These are phyloP conservation scores for Sporothrix dimorphospora DNA, from an alignment of 2,329 filamentous ascomycete genomes.

Conservation along the genomic window DNA sequence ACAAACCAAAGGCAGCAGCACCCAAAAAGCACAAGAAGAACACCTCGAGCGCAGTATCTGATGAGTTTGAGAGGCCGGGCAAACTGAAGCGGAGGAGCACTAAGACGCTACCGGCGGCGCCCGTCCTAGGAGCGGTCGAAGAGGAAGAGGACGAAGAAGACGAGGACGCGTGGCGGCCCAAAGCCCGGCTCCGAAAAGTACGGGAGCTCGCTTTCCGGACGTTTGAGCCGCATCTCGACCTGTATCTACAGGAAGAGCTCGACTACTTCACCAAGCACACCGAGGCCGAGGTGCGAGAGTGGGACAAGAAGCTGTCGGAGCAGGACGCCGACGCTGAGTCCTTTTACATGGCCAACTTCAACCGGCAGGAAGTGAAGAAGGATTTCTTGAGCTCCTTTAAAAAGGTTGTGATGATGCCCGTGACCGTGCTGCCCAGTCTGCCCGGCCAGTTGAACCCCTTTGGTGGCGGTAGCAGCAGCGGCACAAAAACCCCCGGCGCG, in stretches of 20 bases:
- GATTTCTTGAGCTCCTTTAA: slow-evolving; percentile 97
- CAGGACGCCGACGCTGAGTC: slow-evolving; percentile 90
- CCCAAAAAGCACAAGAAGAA: slow-evolving; percentile 19
- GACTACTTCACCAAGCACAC: slow-evolving; percentile 80
- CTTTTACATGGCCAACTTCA: slow-evolving; percentile 94
- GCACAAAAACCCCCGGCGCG: slow-evolving; percentile 1
- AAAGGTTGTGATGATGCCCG: slow-evolving; percentile 98
- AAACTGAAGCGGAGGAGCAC: slow-evolving; percentile 20
- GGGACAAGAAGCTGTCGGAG: slow-evolving; percentile 90
- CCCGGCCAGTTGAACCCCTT: slow-evolving; percentile 63
- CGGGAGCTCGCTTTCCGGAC: slow-evolving; percentile 70
- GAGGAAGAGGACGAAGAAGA: slow-evolving; percentile 26
- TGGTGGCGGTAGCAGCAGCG: slow-evolving; percentile 44
- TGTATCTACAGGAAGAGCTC: slow-evolving; percentile 90
- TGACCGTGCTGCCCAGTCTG: slow-evolving; percentile 80
- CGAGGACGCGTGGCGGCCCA: slow-evolving; percentile 28
- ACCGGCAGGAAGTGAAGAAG: slow-evolving; percentile 90
- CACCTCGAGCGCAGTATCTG: not conserved
- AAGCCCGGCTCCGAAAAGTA: slow-evolving; percentile 49
- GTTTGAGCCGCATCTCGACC: slow-evolving; percentile 91
- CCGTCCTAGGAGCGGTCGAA: not conserved
- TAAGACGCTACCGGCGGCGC: not conserved
- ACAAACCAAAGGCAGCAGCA: not conserved
- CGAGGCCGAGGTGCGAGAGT: slow-evolving; percentile 75
- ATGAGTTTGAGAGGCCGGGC: slow-evolving; percentile 11